Evolutionary conservation across 495 filamentous ascomycete species (phyloP).

Genomic region (Apiosordaria backusii): DNA sequence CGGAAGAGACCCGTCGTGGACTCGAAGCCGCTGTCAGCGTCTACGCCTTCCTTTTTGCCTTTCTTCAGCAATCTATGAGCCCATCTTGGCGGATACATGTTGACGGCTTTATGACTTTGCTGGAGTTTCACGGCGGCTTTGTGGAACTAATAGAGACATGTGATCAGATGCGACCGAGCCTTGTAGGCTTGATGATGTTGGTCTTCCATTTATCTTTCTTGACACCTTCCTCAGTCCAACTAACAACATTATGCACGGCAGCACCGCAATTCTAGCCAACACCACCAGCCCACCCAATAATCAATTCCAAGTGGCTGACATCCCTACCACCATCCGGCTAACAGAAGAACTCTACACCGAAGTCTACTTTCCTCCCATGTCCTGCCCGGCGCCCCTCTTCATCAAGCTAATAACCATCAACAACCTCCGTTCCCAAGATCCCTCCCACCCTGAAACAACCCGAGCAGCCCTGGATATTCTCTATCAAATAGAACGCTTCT

Average conservation of each 20-base stretch:
- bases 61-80: conserved; percentile 32
- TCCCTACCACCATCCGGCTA: conserved; percentile 19
- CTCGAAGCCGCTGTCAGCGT: conserved; percentile 25
- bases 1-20: conserved; percentile 13
- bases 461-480: conserved; percentile 20
- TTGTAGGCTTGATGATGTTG: conserved; percentile 30
- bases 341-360: conserved; percentile 18
- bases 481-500: conserved; percentile 25
- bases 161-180: conserved; percentile 17
- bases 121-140: conserved; percentile 28
- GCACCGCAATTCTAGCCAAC: conserved; percentile 29
- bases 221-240: not conserved
- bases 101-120: conserved; percentile 31
- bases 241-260: conserved; percentile 9
- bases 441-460: conserved; percentile 6
- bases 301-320: conserved; percentile 17
- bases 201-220: conserved; percentile 1
- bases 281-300: conserved; percentile 32
- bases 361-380: conserved; percentile 21
- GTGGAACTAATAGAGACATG: not conserved
- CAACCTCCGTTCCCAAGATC: conserved; percentile 19
- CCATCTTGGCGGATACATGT: conserved; percentile 34
- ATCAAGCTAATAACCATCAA: conserved; percentile 29
- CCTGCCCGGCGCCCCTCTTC: conserved; percentile 22
- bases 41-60: conserved; percentile 22